A percentile compares a stretch with the other conserved stretches of the same genome.
phyloP scores from a whole-genome alignment of 495 filamentous ascomycete genomes.

The Aspergillus sclerotioniger region DNA sequence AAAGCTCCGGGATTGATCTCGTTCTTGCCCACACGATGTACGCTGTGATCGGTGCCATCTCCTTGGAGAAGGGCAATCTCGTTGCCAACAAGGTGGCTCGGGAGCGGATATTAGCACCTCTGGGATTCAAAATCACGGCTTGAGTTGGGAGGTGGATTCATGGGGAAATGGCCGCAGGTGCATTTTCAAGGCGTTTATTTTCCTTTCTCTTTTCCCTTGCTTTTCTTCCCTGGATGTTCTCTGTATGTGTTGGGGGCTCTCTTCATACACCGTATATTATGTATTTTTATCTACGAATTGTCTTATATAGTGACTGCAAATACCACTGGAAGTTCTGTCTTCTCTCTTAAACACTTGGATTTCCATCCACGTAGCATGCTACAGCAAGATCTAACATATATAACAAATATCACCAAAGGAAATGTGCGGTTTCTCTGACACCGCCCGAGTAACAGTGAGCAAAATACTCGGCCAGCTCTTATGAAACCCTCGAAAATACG shows the following conservation, averaged over 20 bases:
- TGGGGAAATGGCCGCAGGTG: slow-evolving; percentile 33
- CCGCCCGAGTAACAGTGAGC: slow-evolving; percentile 70
- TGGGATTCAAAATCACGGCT: slow-evolving; percentile 40
- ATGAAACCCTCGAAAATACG: slow-evolving; percentile 64
- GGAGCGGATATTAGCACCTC: slow-evolving; percentile 68
- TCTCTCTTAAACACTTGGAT: background rate
- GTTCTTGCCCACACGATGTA: slow-evolving; percentile 76
- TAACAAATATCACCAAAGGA: slow-evolving; percentile 8
- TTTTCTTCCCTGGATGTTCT: slow-evolving; percentile 21
- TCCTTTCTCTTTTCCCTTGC: slow-evolving; percentile 25
- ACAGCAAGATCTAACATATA: slow-evolving; percentile 4
- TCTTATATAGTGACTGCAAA: slow-evolving; percentile 20
- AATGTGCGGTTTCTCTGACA: slow-evolving; percentile 86
- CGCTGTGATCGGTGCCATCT: slow-evolving; percentile 82
- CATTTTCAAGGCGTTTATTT: slow-evolving; percentile 41
- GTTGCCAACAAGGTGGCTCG: slow-evolving; percentile 70
- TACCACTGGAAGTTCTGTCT: slow-evolving; percentile 18
- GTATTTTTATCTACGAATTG: slow-evolving; percentile 24
- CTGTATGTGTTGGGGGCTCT: slow-evolving; percentile 20
- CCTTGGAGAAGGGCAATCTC: slow-evolving; percentile 79
- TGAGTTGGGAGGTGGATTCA: slow-evolving; percentile 21
- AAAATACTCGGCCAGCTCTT: slow-evolving; percentile 86
- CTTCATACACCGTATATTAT: slow-evolving; percentile 19
- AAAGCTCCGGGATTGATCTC: slow-evolving; percentile 65
- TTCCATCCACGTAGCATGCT: background rate